Evolutionary conservation across 257 asterid species (phyloP).

Genomic region (Paulownia fortunei): DNA sequence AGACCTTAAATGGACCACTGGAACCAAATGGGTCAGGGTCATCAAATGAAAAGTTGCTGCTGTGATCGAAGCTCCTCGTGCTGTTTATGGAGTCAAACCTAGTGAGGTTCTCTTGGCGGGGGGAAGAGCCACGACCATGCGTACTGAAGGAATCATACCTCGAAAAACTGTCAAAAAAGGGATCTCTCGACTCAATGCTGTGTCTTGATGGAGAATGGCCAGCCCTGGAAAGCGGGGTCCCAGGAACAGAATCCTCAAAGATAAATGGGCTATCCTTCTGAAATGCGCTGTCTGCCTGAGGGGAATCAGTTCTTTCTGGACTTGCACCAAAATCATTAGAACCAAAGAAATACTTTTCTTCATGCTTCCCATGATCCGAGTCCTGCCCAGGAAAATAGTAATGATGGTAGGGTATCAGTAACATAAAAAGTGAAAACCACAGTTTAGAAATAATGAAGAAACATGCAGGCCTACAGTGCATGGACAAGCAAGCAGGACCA

Average conservation of each 20-base stretch:
- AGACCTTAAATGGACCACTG: slow-evolving; percentile 88
- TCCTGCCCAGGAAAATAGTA: slow-evolving; percentile 54
- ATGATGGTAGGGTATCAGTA: slow-evolving; percentile 17
- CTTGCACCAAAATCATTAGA: slow-evolving; percentile 76
- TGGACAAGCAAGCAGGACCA: too few relatives aligned
- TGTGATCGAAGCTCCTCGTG: slow-evolving; percentile 61
- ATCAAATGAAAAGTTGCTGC: slow-evolving; percentile 77
- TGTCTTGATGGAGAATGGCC: slow-evolving; percentile 71
- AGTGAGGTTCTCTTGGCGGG: slow-evolving; percentile 58
- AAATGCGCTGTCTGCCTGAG: slow-evolving; percentile 57
- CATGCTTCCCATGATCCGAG: slow-evolving; percentile 61
- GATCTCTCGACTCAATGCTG: slow-evolving; percentile 64
- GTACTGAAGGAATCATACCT: slow-evolving; percentile 77
- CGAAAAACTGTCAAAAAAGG: slow-evolving; percentile 71
- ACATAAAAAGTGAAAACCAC: background rate
- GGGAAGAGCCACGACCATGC: slow-evolving; percentile 59
- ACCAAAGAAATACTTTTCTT: slow-evolving; percentile 76
- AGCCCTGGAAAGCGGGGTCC: slow-evolving; percentile 70
- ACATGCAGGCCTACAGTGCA: too few relatives aligned
- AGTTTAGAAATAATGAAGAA: too few relatives aligned
- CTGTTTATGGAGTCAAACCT: slow-evolving; percentile 91
- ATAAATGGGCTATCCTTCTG: slow-evolving; percentile 61
- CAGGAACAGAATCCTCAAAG: slow-evolving; percentile 85
- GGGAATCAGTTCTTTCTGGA: slow-evolving; percentile 64
- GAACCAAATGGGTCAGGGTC: slow-evolving; percentile 92